Conservation (phyloP, 2,329 filamentous ascomycete species). For the Talaromyces amestolkiae region DNA sequence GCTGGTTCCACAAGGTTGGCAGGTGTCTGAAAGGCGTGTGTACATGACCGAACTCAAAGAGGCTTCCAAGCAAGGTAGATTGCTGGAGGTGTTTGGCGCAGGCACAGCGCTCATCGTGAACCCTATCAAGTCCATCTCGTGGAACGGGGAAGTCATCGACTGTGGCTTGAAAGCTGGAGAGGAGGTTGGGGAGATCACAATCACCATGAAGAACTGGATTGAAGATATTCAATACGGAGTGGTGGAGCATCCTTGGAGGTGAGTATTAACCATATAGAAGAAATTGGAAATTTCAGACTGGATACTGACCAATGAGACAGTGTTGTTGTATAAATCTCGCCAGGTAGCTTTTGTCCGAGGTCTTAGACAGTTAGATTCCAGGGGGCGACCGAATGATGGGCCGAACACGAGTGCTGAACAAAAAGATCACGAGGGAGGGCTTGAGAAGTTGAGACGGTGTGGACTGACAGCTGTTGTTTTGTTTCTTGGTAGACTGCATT, state of each 20-base stretch:
- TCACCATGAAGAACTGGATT: conserved; percentile 93
- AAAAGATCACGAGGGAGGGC: neutral
- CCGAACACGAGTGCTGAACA: neutral
- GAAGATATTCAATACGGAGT: conserved; percentile 94
- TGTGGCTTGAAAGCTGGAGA: conserved; percentile 77
- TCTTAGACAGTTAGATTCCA: too few relatives aligned
- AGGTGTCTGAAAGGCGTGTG: conserved; percentile 81
- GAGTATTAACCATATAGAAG: conserved; percentile 31
- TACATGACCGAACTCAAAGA: conserved; percentile 83
- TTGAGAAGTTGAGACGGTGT: neutral
- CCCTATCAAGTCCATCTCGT: conserved; percentile 84
- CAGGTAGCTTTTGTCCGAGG: neutral
- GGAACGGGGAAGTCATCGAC: conserved; percentile 75
- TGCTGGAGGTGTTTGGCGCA: conserved; percentile 89
- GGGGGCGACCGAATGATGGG: neutral
- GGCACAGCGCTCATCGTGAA: conserved; percentile 93
- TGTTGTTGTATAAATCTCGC: neutral
- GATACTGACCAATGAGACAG: neutral
- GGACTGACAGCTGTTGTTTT: neutral
- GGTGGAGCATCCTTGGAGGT: conserved; percentile 87
- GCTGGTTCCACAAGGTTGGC: conserved; percentile 82
- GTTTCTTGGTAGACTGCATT: neutral
- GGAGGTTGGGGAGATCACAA: conserved; percentile 83
- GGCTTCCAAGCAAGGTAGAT: conserved; percentile 77
- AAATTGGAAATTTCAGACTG: neutral